Conservation (phyloP, 2,329 filamentous ascomycete species). For the Septoria petroselini region DNA sequence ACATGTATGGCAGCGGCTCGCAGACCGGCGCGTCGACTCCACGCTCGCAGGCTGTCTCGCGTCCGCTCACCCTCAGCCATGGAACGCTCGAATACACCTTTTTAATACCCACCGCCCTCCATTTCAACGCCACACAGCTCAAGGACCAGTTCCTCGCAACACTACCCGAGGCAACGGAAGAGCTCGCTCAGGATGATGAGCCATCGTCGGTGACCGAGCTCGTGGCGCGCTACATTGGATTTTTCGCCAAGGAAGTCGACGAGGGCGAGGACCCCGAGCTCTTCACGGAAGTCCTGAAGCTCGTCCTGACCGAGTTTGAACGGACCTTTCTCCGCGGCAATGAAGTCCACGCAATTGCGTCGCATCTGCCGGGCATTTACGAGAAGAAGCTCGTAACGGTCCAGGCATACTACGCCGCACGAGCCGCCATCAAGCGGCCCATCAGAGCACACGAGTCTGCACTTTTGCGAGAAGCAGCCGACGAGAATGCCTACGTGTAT, state of each 20-base stretch:
- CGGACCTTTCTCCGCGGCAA: slow-evolving; percentile 91
- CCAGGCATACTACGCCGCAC: slow-evolving; percentile 85
- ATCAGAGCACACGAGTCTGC: slow-evolving; percentile 94
- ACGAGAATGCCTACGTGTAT: slow-evolving; percentile 80
- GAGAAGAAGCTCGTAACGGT: slow-evolving; percentile 90
- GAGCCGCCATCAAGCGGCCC: slow-evolving; percentile 75
- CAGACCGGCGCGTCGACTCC: slow-evolving; percentile 97
- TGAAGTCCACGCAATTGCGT: slow-evolving; percentile 88
- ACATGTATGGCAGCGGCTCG: slow-evolving; percentile 31
- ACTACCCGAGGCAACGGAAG: slow-evolving; percentile 87
- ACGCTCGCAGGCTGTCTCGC: slow-evolving; percentile 84
- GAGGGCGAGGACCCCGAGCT: slow-evolving; percentile 90
- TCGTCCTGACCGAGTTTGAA: slow-evolving; percentile 94
- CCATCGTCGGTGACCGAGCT: slow-evolving; percentile 93
- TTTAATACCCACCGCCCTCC: slow-evolving; percentile 88
- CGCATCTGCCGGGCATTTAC: slow-evolving; percentile 81
- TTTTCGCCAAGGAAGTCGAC: slow-evolving; percentile 82
- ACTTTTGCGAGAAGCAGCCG: slow-evolving; percentile 80
- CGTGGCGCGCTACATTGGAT: slow-evolving; percentile 89
- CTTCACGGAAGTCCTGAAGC: slow-evolving; percentile 87
- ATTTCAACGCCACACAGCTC: slow-evolving; percentile 93
- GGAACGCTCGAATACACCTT: slow-evolving; percentile 96
- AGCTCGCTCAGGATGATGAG: slow-evolving; percentile 96
- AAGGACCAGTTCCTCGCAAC: slow-evolving; percentile 85
- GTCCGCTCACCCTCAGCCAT: slow-evolving; percentile 85